Percentiles rank a stretch among this genome's conserved stretches.
These are phyloP conservation scores for Tuber microsphaerosporum DNA, from an alignment of 495 filamentous ascomycete genomes.

Conservation along the genomic window DNA sequence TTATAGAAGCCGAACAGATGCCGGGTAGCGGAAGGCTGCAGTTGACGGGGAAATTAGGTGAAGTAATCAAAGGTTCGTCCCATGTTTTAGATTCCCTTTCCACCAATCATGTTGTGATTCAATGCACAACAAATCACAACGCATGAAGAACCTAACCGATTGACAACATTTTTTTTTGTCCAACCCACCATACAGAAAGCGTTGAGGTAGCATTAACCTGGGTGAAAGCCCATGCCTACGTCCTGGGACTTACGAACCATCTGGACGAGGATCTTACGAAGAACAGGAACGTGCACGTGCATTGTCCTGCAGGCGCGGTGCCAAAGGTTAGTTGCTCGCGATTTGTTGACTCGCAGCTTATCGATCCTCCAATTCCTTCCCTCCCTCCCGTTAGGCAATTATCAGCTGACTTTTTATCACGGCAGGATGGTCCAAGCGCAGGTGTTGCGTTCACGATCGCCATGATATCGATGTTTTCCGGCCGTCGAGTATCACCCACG, in stretches of 20 bases:
- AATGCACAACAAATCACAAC: not conserved
- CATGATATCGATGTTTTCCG: slow-evolving; percentile 82
- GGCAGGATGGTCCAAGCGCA: slow-evolving; percentile 56
- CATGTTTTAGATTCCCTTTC: slow-evolving; percentile 29
- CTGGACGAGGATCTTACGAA: slow-evolving; percentile 92
- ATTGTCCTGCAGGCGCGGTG: slow-evolving; percentile 90
- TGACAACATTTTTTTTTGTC: not conserved
- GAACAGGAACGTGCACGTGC: slow-evolving; percentile 86
- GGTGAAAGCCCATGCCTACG: slow-evolving; percentile 94
- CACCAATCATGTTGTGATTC: not conserved
- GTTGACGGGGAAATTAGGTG: slow-evolving; percentile 96
- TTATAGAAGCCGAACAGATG: slow-evolving; percentile 98
- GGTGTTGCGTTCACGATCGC: slow-evolving; percentile 92
- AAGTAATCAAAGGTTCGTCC: slow-evolving; percentile 67
- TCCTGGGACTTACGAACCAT: slow-evolving; percentile 73
- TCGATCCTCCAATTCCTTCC: slow-evolving; percentile 21
- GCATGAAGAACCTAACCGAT: slow-evolving; percentile 6
- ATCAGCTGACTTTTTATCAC: slow-evolving; percentile 33
- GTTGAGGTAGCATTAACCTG: slow-evolving; percentile 92
- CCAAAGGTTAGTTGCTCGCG: slow-evolving; percentile 58
- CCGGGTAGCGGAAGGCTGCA: slow-evolving; percentile 86
- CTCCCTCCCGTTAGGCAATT: slow-evolving; percentile 15
- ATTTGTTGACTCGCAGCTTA: slow-evolving; percentile 37
- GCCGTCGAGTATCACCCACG: slow-evolving; percentile 79
- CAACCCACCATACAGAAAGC: slow-evolving; percentile 52